Conservation (phyloP, 306 rosid species). For the Betula pendula region DNA sequence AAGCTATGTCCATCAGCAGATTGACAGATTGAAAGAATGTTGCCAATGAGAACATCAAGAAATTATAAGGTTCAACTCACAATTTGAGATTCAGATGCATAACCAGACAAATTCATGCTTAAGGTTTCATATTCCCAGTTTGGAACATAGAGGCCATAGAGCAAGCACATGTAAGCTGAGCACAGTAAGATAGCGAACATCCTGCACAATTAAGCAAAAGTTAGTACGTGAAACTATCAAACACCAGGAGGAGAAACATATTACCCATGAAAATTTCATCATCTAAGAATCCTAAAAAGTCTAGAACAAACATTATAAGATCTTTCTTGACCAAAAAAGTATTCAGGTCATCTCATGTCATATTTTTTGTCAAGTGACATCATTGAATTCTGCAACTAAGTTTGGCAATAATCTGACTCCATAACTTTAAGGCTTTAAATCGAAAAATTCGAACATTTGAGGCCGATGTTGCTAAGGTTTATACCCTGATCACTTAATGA, state of each 20-base stretch:
- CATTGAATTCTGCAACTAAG: not conserved
- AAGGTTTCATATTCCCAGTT: conserved; percentile 49
- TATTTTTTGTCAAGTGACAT: not conserved
- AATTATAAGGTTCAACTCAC: conserved; percentile 40
- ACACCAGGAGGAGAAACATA: conserved; percentile 2
- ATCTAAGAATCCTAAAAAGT: conserved; percentile 8
- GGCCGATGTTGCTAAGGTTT: conserved; percentile 10
- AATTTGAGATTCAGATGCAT: conserved; percentile 37
- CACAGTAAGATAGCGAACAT: conserved; percentile 56
- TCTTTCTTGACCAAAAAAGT: not conserved
- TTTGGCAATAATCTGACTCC: not conserved
- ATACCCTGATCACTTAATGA: conserved; percentile 11
- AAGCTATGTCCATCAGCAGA: conserved; percentile 12
- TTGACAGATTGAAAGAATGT: conserved; percentile 20
- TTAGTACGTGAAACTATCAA: conserved; percentile 28
- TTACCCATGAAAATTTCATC: not conserved
- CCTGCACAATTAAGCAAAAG: conserved; percentile 48
- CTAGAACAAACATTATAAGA: not conserved
- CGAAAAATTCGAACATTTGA: not conserved
- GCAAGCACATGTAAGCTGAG: conserved; percentile 56
- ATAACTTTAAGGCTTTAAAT: conserved; percentile 5
- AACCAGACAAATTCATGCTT: conserved; percentile 30
- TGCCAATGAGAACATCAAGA: conserved; percentile 1
- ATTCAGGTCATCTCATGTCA: conserved; percentile 11
- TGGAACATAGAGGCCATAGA: conserved; percentile 66